Percentiles rank a stretch among this genome's conserved stretches.
Conservation (phyloP, 441 rosid species). For the Croton laevigatus region DNA sequence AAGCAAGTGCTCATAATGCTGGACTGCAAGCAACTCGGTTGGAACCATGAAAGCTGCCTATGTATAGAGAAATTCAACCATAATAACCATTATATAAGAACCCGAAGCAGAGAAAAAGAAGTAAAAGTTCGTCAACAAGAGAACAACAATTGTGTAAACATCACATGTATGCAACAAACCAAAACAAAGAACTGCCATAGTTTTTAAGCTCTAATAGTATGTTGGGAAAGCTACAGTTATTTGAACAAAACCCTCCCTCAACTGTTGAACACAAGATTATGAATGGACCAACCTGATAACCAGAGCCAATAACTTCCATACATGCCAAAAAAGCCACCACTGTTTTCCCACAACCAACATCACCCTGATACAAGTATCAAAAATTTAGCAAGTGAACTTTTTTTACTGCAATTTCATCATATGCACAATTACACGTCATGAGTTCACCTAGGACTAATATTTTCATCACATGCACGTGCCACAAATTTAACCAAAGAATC, state of each 20-base stretch:
- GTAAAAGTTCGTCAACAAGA: slow-evolving; percentile 5
- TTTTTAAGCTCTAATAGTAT: background rate
- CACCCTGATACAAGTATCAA: slow-evolving; percentile 55
- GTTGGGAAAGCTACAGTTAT: background rate
- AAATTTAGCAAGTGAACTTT: slow-evolving; percentile 13
- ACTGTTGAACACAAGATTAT: slow-evolving; percentile 3
- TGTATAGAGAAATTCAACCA: slow-evolving; percentile 17
- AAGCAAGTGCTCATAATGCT: slow-evolving; percentile 81
- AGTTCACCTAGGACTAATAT: background rate
- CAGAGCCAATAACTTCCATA: slow-evolving; percentile 90
- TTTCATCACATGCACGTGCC: no score
- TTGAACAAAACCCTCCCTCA: slow-evolving; percentile 9
- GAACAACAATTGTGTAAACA: slow-evolving; percentile 4
- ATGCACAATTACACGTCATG: background rate
- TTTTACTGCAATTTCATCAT: background rate
- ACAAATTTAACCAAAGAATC: background rate
- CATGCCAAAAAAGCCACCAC: slow-evolving; percentile 95
- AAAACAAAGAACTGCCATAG: slow-evolving; percentile 15
- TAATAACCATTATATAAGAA: slow-evolving; percentile 5
- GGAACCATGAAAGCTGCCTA: slow-evolving; percentile 99
- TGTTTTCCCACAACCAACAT: slow-evolving; percentile 99
- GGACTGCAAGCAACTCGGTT: slow-evolving; percentile 91
- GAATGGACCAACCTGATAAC: slow-evolving; percentile 74
- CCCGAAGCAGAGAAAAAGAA: slow-evolving; percentile 13
- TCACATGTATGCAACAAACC: background rate